Base-by-base conservation (phyloP, 129 eudicot species). In the Oenanthe sinensis region DNA sequence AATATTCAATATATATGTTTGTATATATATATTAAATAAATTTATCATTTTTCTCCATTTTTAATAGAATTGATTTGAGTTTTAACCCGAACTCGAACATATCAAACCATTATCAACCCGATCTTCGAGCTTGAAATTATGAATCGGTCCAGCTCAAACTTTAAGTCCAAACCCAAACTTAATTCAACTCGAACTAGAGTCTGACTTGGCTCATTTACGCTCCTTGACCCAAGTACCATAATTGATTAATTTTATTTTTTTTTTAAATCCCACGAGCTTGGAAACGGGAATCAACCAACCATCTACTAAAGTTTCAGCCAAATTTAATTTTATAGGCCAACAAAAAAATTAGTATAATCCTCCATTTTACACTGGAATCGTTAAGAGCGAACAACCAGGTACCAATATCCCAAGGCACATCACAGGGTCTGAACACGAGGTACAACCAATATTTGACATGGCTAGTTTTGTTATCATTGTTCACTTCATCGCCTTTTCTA, bases 401-500 rank as follows among this genome's bases (percentile, higher is more conserved):
- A 44, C n/a, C 55, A 44, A 73, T 22, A 43, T 44, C 39, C 55
- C 9, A 44, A 11, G 6, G 6, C 52, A 73, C 54, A 73, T 42
- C 19, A 0, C 0, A 6, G 19, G 36, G 36, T 46, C 16, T 19
- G 48, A 72, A 43, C 26, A 42, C 37, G 17, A 43, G 33, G 76
- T 72, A 72, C 37, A 22, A 43, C 36, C 45, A 9, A 73, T 36
- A 79, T 47, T 28, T 44, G 81, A 43, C 76, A 78, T 43, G 50
- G 72, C 79, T 75, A 75, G 68, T 30, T 47, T 77, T 71, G 82
- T 78, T 46, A 77, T 88, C 98, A 72, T 91, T 96, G 83, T 86
- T 81, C 77, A 90, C 85, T 10, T 91, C 98, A 43, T 93, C 97
- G 6, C 88, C 77, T 65, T 90, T 94, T 58, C 86, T 84, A 19